phyloP scores from a whole-genome alignment of 1,284 basidiomycete genomes.

The Tausonia pullulans region DNA sequence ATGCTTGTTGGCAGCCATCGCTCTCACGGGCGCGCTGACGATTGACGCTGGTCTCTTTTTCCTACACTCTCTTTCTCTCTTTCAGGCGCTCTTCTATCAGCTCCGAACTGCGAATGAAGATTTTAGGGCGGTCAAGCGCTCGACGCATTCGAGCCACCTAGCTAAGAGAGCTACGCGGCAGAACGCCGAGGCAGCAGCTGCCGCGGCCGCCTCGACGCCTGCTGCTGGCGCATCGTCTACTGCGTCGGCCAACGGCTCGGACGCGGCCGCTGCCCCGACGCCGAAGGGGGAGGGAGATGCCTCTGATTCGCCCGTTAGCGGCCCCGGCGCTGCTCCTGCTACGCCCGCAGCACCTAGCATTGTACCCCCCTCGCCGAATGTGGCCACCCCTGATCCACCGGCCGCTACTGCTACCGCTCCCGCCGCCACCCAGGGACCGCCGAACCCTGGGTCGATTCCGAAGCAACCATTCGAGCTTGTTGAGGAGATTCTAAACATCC shows the following conservation, averaged over 20 bases:
- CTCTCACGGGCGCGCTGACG: background rate
- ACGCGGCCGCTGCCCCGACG: too few relatives aligned
- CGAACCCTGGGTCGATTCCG: background rate
- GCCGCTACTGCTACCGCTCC: background rate
- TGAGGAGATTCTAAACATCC: slow-evolving; percentile 85
- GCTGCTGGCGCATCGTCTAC: background rate
- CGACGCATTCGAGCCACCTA: slow-evolving; percentile 23
- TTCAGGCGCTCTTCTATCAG: slow-evolving; percentile 87
- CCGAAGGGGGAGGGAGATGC: too few relatives aligned
- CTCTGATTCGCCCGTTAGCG: background rate
- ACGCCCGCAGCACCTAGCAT: too few relatives aligned
- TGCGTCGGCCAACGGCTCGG: too few relatives aligned
- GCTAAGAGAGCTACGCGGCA: slow-evolving; percentile 18
- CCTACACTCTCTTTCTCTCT: background rate
- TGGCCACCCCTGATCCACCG: background rate
- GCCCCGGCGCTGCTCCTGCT: background rate
- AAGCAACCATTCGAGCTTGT: slow-evolving; percentile 75
- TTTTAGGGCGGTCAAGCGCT: slow-evolving; percentile 41
- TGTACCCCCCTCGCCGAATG: background rate
- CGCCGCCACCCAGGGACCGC: background rate
- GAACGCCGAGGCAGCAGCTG: slow-evolving; percentile 34
- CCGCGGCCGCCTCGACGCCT: slow-evolving; percentile 27
- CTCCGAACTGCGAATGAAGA: slow-evolving; percentile 88
- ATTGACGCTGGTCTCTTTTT: slow-evolving; percentile 4
- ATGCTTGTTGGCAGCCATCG: slow-evolving; percentile 13